A percentile compares a stretch with the other conserved stretches of the same genome.
Conservation (phyloP, 441 rosid genomes). For the Gossypium gossypioides region DNA sequence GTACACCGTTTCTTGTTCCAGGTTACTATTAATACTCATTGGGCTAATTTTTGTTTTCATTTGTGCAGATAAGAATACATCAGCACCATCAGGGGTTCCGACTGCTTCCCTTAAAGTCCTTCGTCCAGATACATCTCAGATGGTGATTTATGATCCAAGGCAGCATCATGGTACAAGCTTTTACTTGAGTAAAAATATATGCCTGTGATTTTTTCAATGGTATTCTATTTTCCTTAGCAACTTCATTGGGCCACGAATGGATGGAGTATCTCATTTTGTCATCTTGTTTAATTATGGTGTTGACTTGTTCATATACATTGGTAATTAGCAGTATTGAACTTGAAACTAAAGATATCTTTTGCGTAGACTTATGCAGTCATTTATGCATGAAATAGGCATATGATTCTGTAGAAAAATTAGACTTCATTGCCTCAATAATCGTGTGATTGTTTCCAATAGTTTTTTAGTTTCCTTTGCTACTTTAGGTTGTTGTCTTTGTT, state of each 20-base stretch:
- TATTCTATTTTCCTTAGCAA: not conserved
- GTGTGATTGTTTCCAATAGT: not conserved
- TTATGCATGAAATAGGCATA: not conserved
- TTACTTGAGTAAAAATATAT: not conserved
- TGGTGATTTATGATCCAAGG: slow-evolving; percentile 64
- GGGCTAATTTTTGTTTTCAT: slow-evolving; percentile 13
- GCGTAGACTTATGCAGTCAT: not conserved
- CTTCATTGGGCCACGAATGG: not conserved
- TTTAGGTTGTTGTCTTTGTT: not conserved
- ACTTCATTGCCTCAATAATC: not conserved
- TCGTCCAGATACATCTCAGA: slow-evolving; percentile 66
- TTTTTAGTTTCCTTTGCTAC: not conserved
- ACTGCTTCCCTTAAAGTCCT: slow-evolving; percentile 38
- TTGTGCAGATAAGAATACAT: slow-evolving; percentile 35
- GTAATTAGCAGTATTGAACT: not conserved
- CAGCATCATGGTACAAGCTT: slow-evolving; percentile 53
- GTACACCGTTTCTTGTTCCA: slow-evolving; percentile 25
- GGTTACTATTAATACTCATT: not conserved
- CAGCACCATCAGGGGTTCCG: slow-evolving; percentile 30
- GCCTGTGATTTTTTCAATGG: not conserved
- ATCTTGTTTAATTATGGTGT: not conserved
- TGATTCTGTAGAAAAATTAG: not conserved
- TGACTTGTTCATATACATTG: not conserved
- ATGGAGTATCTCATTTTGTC: not conserved
- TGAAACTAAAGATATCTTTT: not conserved